Conservation (phyloP, 208 protist genomes). For the Wallacemonas rigidus region DNA sequence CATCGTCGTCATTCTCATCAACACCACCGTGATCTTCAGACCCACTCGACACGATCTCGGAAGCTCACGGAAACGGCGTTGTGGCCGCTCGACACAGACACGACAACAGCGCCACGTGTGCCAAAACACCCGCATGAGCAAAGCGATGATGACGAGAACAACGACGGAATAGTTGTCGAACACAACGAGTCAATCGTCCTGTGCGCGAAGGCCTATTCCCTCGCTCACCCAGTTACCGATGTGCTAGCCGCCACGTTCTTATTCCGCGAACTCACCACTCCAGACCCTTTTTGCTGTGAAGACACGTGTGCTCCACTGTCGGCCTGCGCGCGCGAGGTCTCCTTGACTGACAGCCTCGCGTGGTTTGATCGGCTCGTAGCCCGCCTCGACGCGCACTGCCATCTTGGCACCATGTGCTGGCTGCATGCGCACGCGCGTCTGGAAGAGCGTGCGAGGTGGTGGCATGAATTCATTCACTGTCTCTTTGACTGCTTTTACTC, state of each 20-base stretch:
- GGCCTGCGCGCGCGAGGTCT: neutral
- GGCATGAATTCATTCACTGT: constrained; percentile 6
- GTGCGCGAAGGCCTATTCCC: constrained; percentile 4
- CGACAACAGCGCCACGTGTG: neutral
- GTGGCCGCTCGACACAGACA: no score
- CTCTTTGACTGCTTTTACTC: neutral
- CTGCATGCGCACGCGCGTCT: neutral
- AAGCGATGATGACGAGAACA: neutral
- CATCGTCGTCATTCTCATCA: no score
- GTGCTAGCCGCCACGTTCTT: neutral
- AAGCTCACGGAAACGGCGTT: no score
- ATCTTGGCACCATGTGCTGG: neutral
- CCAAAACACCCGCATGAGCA: neutral
- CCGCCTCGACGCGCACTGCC: neutral
- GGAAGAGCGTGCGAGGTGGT: neutral
- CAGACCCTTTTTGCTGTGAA: neutral
- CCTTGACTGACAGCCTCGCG: neutral
- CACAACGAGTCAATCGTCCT: neutral
- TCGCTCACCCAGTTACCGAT: neutral
- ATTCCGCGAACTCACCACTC: neutral
- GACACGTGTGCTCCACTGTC: neutral
- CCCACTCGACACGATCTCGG: no score
- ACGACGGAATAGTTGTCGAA: no score
- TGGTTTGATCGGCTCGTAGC: neutral
- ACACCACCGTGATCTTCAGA: neutral